A percentile compares a stretch with the other conserved stretches of the same genome.
Evolutionary conservation across 108 stramenopile genomes (phyloP).

Genomic region (Epithemia pelagica): DNA sequence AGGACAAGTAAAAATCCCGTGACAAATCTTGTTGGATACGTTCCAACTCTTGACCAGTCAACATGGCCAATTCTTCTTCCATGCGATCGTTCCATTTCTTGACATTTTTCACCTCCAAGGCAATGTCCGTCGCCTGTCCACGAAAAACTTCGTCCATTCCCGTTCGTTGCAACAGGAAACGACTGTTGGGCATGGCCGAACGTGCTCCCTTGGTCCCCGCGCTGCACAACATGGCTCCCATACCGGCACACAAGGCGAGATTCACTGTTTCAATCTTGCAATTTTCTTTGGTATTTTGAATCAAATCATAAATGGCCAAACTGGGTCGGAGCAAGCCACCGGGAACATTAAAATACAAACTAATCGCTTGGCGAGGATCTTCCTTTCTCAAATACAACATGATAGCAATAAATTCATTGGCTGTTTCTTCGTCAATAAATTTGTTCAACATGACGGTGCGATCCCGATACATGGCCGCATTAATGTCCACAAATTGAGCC

Average conservation of each 20-base stretch:
- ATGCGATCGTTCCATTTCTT: conserved; percentile 71
- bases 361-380: conserved; percentile 49
- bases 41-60: conserved; percentile 76
- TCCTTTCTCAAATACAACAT: conserved; percentile 74
- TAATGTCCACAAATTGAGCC: conserved; percentile 76
- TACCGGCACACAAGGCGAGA: conserved; percentile 85
- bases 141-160: conserved; percentile 81
- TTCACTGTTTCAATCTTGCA: conserved; percentile 79
- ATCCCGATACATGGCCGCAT: conserved; percentile 85
- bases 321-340: conserved; percentile 76
- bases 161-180: conserved; percentile 87
- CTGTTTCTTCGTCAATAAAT: conserved; percentile 86
- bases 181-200: conserved; percentile 81
- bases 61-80: conserved; percentile 52
- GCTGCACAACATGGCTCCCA: conserved; percentile 84
- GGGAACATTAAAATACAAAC: conserved; percentile 87
- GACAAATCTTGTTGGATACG: conserved; percentile 75
- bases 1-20: conserved; percentile 90
- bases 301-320: conserved; percentile 85
- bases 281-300: conserved; percentile 58
- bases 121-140: conserved; percentile 89
- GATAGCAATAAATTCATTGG: conserved; percentile 85
- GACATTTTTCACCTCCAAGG: conserved; percentile 67
- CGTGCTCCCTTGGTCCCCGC: conserved; percentile 83
- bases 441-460: conserved; percentile 84